Evolutionary conservation across 1,139 yeast species (phyloP), one percentile per base, ranked within the genome.

Genomic region (Kodamaea suecica): DNA sequence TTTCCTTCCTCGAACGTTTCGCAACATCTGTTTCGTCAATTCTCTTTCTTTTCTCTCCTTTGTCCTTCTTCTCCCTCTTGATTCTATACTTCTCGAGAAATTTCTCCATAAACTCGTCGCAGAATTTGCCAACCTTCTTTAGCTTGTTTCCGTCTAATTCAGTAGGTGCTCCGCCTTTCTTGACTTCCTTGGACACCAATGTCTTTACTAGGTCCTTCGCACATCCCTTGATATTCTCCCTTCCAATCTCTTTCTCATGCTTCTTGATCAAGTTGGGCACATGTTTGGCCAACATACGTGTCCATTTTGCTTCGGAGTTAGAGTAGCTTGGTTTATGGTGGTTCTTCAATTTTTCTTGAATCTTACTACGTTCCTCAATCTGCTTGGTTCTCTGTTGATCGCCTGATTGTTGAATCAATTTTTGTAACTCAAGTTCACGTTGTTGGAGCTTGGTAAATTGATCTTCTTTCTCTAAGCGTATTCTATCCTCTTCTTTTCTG

Each of bases 201-300:
- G 63, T 62, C 41, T 76, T 73, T 3, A 81, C 86, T 40, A 87
- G 74, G 34, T 88, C 96, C 44, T 79, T 75, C 2, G 96, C 86
- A 56, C 92, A 84, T 23, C 74, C 73, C 59, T 88, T 92, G 35
- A 87, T 56, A 38, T 78, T 72, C 4, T 84, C 95, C 41, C 78
- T 78, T 2, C 88, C 92, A 16, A 90, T 68, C 38, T 77, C 78
- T 2, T 65, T 55, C 44, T 78, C 83, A 54, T 82, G 79, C 46
- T 76, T 76, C 45, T 80, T 80, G 35, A 90, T 69, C 48, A 84
- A 60, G 50, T 88, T 88, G 3, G 97, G 97, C 13, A 92, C 84
- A 49, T 77, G 70, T 17, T 72, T 62, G 2, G 97, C 97, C 56
- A 92, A 78, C 21, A 73, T 57, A 32, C 61, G 67, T 14, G 71